Evolutionary conservation across 345 rosid genomes (phyloP).

Genomic region (Gossypium turneri): DNA sequence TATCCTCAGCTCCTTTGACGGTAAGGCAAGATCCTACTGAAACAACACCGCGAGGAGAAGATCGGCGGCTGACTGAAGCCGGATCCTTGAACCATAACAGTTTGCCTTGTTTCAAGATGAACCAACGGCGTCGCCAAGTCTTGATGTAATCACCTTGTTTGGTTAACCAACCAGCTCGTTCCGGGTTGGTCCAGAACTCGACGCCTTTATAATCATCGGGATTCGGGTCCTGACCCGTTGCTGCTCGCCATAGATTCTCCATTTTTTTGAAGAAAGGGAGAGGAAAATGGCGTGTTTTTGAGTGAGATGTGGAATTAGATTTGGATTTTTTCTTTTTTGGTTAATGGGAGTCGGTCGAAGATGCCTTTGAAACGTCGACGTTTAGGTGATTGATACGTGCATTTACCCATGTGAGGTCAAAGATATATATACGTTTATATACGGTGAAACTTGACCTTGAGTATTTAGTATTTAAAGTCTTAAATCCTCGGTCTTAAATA

Average conservation of each 20-base stretch:
- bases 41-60: conserved; percentile 71
- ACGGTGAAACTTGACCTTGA: too few relatives aligned
- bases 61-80: conserved; percentile 34
- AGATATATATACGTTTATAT: too few relatives aligned
- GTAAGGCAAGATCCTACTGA: conserved; percentile 64
- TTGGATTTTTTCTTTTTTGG: background rate
- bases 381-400: background rate
- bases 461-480: too few relatives aligned
- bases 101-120: conserved; percentile 73
- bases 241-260: conserved; percentile 27
- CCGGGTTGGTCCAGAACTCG: conserved; percentile 71
- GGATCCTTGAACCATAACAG: conserved; percentile 83
- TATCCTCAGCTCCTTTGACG: conserved; percentile 86
- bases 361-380: background rate
- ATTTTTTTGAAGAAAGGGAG: conserved; percentile 4
- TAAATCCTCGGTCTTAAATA: too few relatives aligned
- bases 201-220: conserved; percentile 56
- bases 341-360: background rate
- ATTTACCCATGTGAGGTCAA: too few relatives aligned
- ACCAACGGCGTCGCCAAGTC: conserved; percentile 94
- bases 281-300: background rate
- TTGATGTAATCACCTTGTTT: conserved; percentile 83
- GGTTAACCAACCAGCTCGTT: conserved; percentile 70
- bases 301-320: background rate
- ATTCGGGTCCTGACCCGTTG: conserved; percentile 36